Conservation (phyloP, 2,329 filamentous ascomycete species). For the Alternaria angustiovoidea region DNA sequence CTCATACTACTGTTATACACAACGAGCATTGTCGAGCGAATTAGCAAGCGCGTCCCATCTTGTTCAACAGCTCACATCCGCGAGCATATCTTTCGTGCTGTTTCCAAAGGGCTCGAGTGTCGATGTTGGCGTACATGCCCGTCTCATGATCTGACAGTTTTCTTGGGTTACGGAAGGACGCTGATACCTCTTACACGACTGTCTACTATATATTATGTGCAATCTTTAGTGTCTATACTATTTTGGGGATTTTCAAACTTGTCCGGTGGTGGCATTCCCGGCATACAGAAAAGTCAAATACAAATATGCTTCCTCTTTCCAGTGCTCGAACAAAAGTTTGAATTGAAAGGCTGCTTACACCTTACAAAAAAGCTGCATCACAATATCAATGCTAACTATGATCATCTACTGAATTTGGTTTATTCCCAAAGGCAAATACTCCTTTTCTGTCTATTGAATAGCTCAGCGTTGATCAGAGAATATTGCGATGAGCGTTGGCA, state of each 20-base stretch:
- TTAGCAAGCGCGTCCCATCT: constrained; percentile 19
- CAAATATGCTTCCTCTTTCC: constrained; percentile 1
- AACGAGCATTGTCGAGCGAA: constrained; percentile 18
- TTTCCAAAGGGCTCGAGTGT: neutral
- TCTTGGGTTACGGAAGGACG: constrained; percentile 17
- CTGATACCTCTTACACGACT: constrained; percentile 20
- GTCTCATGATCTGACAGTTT: constrained; percentile 7
- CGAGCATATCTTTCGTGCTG: constrained; percentile 7
- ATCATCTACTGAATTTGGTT: neutral
- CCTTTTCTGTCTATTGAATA: neutral
- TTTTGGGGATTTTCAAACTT: constrained; percentile 15
- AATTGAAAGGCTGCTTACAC: too few species aligned
- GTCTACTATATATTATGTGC: constrained; percentile 31
- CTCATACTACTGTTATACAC: constrained; percentile 15
- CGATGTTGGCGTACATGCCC: constrained; percentile 1
- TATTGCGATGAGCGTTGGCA: neutral
- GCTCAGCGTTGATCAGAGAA: neutral
- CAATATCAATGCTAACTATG: neutral
- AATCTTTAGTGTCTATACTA: constrained; percentile 38
- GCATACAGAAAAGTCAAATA: constrained; percentile 20
- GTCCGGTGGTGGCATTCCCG: constrained; percentile 16
- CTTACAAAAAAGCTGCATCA: neutral
- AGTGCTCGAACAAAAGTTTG: neutral
- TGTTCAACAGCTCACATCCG: constrained; percentile 6
- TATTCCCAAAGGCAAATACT: neutral